phyloP scores from a whole-genome alignment of 2,329 filamentous ascomycete genomes.

The Phaeosphaeria sp. region DNA sequence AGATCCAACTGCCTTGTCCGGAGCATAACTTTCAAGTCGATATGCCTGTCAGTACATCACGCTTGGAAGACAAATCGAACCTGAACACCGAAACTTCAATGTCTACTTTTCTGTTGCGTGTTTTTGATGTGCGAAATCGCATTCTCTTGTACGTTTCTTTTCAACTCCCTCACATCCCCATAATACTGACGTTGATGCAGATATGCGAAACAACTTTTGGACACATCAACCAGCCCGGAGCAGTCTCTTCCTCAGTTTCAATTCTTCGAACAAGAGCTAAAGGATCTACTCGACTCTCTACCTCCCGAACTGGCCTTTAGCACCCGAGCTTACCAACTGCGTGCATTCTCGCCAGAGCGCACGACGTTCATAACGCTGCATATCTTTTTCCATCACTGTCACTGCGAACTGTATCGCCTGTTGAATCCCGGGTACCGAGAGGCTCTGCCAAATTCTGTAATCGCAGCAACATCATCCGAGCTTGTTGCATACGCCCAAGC shows the following conservation, averaged over 20 bases:
- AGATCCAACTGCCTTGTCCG: constrained; percentile 8
- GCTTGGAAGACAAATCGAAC: neutral
- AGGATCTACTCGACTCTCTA: constrained; percentile 6
- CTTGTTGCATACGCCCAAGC: constrained; percentile 15
- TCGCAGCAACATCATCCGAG: constrained; percentile 8
- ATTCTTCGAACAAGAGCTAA: constrained; percentile 8
- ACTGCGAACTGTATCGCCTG: constrained; percentile 16
- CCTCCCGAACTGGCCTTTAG: constrained; percentile 8
- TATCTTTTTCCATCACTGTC: constrained; percentile 14
- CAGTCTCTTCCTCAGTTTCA: constrained; percentile 3
- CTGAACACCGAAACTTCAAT: neutral
- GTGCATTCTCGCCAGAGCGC: constrained; percentile 12
- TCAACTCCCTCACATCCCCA: too few species aligned
- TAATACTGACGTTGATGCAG: neutral
- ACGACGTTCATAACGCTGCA: constrained; percentile 13
- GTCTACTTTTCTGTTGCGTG: constrained; percentile 2
- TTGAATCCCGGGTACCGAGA: constrained; percentile 17
- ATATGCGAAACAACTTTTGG: constrained; percentile 9
- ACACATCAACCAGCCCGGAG: constrained; percentile 8
- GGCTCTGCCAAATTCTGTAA: constrained; percentile 7
- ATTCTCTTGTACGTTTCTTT: constrained; percentile 2
- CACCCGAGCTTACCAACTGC: constrained; percentile 9
- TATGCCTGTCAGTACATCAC: neutral
- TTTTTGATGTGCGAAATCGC: constrained; percentile 4
- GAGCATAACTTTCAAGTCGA: constrained; percentile 10